Evolutionary conservation across 495 filamentous ascomycete genomes (phyloP).

Genomic region (Daldinia childiae): DNA sequence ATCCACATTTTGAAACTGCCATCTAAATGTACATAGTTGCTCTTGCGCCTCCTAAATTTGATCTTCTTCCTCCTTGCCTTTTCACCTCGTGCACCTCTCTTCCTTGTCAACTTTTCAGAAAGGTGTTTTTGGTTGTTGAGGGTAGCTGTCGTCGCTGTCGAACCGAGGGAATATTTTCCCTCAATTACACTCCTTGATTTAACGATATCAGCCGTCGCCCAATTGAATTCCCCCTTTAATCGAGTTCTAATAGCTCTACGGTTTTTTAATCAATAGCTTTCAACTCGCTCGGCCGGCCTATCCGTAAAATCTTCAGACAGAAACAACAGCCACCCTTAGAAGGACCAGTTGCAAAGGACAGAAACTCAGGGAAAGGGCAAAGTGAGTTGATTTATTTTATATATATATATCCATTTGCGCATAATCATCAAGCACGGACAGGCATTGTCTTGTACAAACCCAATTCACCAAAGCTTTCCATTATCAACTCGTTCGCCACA

Average conservation of each 20-base stretch:
- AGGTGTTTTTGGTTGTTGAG: conserved; percentile 26
- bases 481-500: not conserved
- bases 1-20: conserved; percentile 33
- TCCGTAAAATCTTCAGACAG: conserved; percentile 25
- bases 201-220: conserved; percentile 21
- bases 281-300: conserved; percentile 26
- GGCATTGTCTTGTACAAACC: conserved; percentile 13
- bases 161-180: conserved; percentile 24
- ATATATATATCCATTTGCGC: not conserved
- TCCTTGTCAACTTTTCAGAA: conserved; percentile 28
- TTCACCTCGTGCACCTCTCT: conserved; percentile 31
- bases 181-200: conserved; percentile 27
- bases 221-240: conserved; percentile 23
- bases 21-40: conserved; percentile 3
- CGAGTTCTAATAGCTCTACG: conserved; percentile 1
- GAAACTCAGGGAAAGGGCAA: conserved; percentile 9
- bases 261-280: conserved; percentile 7
- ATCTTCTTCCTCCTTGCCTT: conserved; percentile 28
- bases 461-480: conserved; percentile 1
- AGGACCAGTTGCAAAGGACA: not conserved
- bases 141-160: conserved; percentile 29
- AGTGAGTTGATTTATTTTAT: conserved; percentile 23
- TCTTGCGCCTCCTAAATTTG: conserved; percentile 36
- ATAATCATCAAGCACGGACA: not conserved
- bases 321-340: not conserved